Evolutionary conservation across 805 yeast genomes (phyloP), one percentile per base, ranked within the genome.

Genomic region (Sugiyamaella marilandica): DNA sequence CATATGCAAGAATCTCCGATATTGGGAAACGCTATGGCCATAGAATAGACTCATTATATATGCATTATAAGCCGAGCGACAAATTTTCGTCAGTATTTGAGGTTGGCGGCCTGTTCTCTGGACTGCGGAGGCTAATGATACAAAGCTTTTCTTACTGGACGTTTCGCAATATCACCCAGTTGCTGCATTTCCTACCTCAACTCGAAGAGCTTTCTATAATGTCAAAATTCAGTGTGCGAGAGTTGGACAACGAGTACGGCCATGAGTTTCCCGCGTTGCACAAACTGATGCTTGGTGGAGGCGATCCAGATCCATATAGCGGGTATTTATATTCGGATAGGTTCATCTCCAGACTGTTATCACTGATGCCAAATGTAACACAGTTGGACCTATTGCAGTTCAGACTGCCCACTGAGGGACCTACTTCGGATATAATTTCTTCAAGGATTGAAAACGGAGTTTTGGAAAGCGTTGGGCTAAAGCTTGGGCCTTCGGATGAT

Each of bases 91-190:
- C 43, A 19, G 21, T 39, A 5, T 39, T 39, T 39, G 43, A 16
- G 13, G 43, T 16, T 39, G 43, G 43, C 16, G 43, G 43, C 5
- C 9, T 39, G 21, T 39, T 39, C 21, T 8, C 8, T n/a, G 34
- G 35, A 21, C 16, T 44, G 18, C n/a, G 35, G 34, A 19, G 47
- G 31, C 18, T 44, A 36, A 44, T 44, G 47, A 16, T 44, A 10
- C 47, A 44, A 29, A 44, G 47, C 18, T 44, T 44, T 21, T 26
- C 35, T 31, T 44, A 44, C 24, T 44, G 47, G 47, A 44, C 47
- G 24, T 44, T 21, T 26, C 33, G 35, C 18, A 44, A 44, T 9
- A 44, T 44, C 18, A 31, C 35, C 10, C 35, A 26, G 10, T 10
- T 44, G 10, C 35, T 31, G 7, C 47, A 44, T 8, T 26, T 31